A percentile compares a stretch with the other conserved stretches of the same genome.
phyloP scores from a whole-genome alignment of 2,329 filamentous ascomycete genomes.

The Calonectria naviculata region DNA sequence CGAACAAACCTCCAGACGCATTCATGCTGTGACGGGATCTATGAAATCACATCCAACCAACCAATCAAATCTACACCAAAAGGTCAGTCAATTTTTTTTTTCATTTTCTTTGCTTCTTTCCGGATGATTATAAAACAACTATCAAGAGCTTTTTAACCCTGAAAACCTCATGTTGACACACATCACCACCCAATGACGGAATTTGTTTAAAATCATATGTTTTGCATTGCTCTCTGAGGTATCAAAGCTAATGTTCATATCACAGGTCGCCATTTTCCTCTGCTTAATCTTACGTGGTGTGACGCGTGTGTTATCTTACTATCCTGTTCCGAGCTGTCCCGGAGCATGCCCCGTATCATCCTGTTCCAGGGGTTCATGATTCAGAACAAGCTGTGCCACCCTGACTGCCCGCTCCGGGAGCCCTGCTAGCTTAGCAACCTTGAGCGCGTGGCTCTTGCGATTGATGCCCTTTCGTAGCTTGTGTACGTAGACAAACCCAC shows the following conservation, averaged over 20 bases:
- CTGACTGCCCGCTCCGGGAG: constrained; percentile 78
- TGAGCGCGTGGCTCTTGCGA: constrained; percentile 87
- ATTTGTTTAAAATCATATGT: constrained; percentile 24
- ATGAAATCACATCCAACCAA: constrained; percentile 25
- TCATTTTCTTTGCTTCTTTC: constrained; percentile 35
- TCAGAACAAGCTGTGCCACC: constrained; percentile 71
- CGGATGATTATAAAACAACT: constrained; percentile 66
- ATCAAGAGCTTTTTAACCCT: constrained; percentile 78
- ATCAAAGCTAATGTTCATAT: constrained; percentile 52
- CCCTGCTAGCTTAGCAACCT: constrained; percentile 90
- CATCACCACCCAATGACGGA: constrained; percentile 70
- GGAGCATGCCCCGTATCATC: neutral
- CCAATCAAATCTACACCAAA: constrained; percentile 32
- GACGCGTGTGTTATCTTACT: constrained; percentile 24
- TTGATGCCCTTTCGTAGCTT: constrained; percentile 85
- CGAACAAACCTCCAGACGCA: constrained; percentile 38
- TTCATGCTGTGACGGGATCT: constrained; percentile 35
- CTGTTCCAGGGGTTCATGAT: constrained; percentile 19
- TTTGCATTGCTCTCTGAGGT: constrained; percentile 41
- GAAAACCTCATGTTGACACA: constrained; percentile 68
- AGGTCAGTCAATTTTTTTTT: constrained; percentile 57
- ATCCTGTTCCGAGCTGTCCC: constrained; percentile 21
- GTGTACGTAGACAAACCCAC: constrained; percentile 89
- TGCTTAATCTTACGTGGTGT: constrained; percentile 24
- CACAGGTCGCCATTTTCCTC: constrained; percentile 29